Conservation (phyloP, 768 basidiomycete species). For the Auricularia sp. region DNA sequence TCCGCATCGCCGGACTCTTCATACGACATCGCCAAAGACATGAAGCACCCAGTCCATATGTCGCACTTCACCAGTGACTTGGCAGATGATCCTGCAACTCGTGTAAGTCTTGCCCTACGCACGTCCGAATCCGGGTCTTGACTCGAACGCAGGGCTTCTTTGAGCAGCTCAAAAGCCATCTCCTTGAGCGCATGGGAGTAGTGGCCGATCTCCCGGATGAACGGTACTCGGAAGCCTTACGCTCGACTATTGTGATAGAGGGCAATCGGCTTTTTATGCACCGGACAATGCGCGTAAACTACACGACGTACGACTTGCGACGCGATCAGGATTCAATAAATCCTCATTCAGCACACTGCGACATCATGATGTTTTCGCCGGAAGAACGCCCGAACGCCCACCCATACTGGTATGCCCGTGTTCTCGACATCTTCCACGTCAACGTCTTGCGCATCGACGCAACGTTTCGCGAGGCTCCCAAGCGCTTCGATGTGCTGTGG, state of each 20-base stretch:
- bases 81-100: no score
- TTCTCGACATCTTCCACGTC: slow-evolving; percentile 7
- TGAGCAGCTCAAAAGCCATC: not conserved
- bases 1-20: not conserved
- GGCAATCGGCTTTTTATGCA: slow-evolving; percentile 14
- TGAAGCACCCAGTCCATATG: not conserved
- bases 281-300: slow-evolving; percentile 12
- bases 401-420: slow-evolving; percentile 9
- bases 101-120: no score
- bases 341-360: slow-evolving; percentile 7
- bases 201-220: slow-evolving; percentile 6
- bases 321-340: slow-evolving; percentile 13
- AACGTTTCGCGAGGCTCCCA: not conserved
- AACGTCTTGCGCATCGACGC: not conserved
- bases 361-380: slow-evolving; percentile 14
- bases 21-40: not conserved
- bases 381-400: slow-evolving; percentile 10
- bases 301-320: slow-evolving; percentile 15
- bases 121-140: no score
- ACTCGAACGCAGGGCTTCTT: not conserved
- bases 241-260: slow-evolving; percentile 4
- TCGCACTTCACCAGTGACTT: no score
- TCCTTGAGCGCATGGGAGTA: not conserved
- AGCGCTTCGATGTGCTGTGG: slow-evolving; percentile 4
- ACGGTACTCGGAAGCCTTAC: slow-evolving; percentile 6